These are phyloP conservation scores for Aureobasidium leucospermi DNA, from an alignment of 2,329 filamentous ascomycete genomes.

Conservation along the genomic window DNA sequence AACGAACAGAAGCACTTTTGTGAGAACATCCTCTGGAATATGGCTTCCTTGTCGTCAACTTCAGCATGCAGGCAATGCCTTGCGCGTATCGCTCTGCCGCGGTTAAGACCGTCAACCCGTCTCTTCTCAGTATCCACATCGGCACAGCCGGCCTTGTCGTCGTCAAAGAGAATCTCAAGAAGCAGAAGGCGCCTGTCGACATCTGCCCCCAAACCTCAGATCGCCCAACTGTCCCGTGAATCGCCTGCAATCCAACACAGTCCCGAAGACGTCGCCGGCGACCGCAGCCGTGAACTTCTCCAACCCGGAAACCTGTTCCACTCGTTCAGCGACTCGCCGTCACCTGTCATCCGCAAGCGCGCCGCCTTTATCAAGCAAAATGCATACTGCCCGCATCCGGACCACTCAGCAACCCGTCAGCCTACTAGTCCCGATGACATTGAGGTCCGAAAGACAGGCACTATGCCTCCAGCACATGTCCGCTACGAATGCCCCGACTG, in stretches of 20 bases:
- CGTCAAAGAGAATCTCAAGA: background rate
- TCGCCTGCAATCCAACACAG: background rate
- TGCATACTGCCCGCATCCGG: constrained; percentile 86
- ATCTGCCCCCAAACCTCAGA: background rate
- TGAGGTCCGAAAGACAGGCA: constrained; percentile 54
- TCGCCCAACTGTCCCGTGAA: constrained; percentile 5
- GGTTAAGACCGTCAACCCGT: background rate
- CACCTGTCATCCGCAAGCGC: constrained; percentile 76
- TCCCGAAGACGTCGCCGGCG: constrained; percentile 7
- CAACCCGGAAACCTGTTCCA: constrained; percentile 83
- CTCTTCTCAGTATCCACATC: constrained; percentile 8
- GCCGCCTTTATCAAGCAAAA: constrained; percentile 89
- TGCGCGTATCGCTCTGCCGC: background rate
- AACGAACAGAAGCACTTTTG: background rate
- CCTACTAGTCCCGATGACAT: constrained; percentile 58
- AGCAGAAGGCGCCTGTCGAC: constrained; percentile 9
- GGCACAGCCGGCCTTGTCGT: constrained; percentile 3
- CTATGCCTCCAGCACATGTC: constrained; percentile 68
- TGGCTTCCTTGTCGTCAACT: constrained; percentile 5
- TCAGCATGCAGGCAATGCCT: constrained; percentile 11
- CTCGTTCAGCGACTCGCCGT: constrained; percentile 79
- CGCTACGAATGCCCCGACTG: constrained; percentile 95
- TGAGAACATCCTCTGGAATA: background rate
- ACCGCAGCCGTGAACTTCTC: constrained; percentile 40
- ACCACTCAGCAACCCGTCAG: constrained; percentile 68